Evolutionary conservation across 176 grass and related monocot genomes (phyloP), one percentile per base, ranked within the genome.

Genomic region (Pontederia paniculata): DNA sequence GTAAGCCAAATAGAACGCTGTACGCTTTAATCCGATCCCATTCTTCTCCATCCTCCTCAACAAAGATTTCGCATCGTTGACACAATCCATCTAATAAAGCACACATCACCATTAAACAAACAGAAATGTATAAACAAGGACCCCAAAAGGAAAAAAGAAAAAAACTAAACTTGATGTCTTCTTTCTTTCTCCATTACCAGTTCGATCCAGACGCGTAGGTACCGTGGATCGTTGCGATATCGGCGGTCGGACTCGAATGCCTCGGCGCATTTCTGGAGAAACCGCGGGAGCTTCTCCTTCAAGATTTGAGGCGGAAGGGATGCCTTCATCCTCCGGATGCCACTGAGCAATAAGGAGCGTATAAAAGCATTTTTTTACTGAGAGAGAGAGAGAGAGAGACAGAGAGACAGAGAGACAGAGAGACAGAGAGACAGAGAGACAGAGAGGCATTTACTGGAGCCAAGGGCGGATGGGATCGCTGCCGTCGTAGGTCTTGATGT

Each of bases 231-330:
- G 18, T 96, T 84, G 43, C 71, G 67, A 64, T 84, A 89, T 14
- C 74, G 62, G 14, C 19, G 46, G 46, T 96, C 79, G 25, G 70
- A 74, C 74, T 83, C 76, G 62, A 97, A 97, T 63, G 78, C 70
- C 74, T 97, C 57, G 17, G 79, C 82, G 60, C 91, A 97, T 70
- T 97, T 97, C 65, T 97, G 86, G 47, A 97, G 86, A 68, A 89
- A 97, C 67, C 86, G 76, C 5, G 86, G 91, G 44, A 97, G 80
- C 64, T 97, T 97, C 74, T 81, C 77, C 59, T 72, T 71, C 31
- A 87, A 58, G 51, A 55, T 74, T 14, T 21, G 70, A 20, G 63
- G 74, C 16, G 91, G 82, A 8, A 89, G 70, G 46, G 65, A 54
- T 44, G 52, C 64, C 68, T 76, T 79, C 77, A 97, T 59, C 75